phyloP scores from a whole-genome alignment of 345 rosid species.

The Populus alba region DNA sequence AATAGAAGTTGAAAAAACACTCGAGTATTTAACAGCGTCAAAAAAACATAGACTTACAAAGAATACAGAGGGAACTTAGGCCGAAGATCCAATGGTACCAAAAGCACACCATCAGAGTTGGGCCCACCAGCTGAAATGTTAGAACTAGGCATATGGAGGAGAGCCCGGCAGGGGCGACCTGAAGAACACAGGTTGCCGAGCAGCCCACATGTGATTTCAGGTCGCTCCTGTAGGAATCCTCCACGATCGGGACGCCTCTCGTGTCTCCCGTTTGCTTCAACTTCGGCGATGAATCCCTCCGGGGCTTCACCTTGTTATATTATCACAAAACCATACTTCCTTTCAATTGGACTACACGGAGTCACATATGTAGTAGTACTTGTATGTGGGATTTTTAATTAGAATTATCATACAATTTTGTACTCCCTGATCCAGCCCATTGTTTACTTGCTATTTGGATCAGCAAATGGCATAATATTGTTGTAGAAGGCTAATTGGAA shows the following conservation, averaged over 20 bases:
- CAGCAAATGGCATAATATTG: neutral
- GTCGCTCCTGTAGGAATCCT: conserved; percentile 38
- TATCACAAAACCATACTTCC: neutral
- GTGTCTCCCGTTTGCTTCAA: neutral
- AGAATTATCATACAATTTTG: neutral
- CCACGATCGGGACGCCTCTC: conserved; percentile 7
- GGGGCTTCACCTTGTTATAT: neutral
- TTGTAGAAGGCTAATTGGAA: neutral
- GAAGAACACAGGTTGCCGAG: conserved; percentile 32
- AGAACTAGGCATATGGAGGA: neutral
- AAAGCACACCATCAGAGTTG: neutral
- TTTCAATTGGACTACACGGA: neutral
- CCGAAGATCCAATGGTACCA: neutral
- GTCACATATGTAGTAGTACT: neutral
- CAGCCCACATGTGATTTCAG: conserved; percentile 24
- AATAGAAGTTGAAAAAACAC: neutral
- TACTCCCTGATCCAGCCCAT: neutral
- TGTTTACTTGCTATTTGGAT: neutral
- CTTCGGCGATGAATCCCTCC: neutral
- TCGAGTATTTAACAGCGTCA: neutral
- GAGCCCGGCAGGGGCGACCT: conserved; percentile 42
- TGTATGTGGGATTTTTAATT: too few relatives aligned
- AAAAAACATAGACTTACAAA: neutral
- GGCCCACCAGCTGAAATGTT: neutral
- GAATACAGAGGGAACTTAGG: neutral